These are phyloP conservation scores for Paratinospora sagittata DNA, from an alignment of 164 flowering plant genomes.

Conservation along the genomic window DNA sequence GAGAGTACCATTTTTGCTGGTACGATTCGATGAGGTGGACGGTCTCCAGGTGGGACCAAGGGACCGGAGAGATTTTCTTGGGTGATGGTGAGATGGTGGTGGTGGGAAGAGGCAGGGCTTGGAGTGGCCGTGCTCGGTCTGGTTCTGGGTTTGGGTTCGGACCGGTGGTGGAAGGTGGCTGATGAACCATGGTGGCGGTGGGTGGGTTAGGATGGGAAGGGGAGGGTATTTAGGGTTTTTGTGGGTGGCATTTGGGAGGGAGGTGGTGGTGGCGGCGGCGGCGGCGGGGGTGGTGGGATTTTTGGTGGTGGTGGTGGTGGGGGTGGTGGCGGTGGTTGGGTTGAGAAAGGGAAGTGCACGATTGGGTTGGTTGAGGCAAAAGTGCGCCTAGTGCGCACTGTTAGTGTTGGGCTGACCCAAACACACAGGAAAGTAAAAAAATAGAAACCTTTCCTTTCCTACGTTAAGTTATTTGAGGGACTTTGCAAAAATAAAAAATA, in stretches of 20 bases:
- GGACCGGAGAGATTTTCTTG: slow-evolving; percentile 41
- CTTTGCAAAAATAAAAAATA: no score
- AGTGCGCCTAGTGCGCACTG: slow-evolving; percentile 4
- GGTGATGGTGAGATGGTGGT: slow-evolving; percentile 6
- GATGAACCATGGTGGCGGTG: background rate
- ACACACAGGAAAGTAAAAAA: no score
- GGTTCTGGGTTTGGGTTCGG: background rate
- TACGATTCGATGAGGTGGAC: slow-evolving; percentile 61
- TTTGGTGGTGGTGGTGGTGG: background rate
- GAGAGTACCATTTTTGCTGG: slow-evolving; percentile 80
- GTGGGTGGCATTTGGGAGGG: background rate
- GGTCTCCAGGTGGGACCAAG: slow-evolving; percentile 82
- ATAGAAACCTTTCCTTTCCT: no score
- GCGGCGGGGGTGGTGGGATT: background rate
- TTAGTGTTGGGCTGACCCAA: no score
- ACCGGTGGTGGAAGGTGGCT: background rate
- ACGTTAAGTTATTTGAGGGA: no score
- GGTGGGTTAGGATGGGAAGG: background rate
- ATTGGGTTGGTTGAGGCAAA: background rate
- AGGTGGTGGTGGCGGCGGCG: slow-evolving; percentile 9
- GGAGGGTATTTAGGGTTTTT: background rate
- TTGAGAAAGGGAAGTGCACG: background rate
- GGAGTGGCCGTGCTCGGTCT: background rate
- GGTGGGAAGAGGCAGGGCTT: background rate
- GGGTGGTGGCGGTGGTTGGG: slow-evolving; percentile 3